Evolutionary conservation across 2,329 filamentous ascomycete species (phyloP).

Genomic region (Penicillium nordicum): DNA sequence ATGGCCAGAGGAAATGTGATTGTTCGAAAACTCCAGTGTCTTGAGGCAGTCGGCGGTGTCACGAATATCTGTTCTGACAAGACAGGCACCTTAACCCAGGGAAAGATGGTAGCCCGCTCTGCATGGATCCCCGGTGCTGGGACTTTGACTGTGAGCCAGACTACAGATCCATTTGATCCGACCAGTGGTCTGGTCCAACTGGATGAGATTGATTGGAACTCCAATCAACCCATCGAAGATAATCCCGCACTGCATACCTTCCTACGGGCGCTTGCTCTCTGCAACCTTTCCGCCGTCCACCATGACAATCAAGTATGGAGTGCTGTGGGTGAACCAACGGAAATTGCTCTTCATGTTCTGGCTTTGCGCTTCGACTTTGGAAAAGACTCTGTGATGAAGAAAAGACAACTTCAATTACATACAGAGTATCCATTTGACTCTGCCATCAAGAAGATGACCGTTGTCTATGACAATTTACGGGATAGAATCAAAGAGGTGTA

Average conservation of each 20-base stretch:
- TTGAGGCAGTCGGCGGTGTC: conserved; percentile 57
- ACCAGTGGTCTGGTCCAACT: conserved; percentile 49
- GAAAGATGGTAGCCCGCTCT: conserved; percentile 60
- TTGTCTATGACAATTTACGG: conserved; percentile 49
- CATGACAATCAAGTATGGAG: conserved; percentile 48
- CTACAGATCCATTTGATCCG: conserved; percentile 54
- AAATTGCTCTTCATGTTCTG: conserved; percentile 66
- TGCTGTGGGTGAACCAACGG: conserved; percentile 62
- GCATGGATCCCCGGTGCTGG: conserved; percentile 55
- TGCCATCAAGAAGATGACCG: conserved; percentile 64
- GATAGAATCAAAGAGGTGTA: conserved; percentile 45
- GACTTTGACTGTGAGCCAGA: conserved; percentile 51
- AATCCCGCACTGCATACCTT: conserved; percentile 47
- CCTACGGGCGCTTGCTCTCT: conserved; percentile 54
- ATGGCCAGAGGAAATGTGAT: conserved; percentile 55
- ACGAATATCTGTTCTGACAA: conserved; percentile 59
- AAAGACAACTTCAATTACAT: conserved; percentile 17
- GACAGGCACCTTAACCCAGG: conserved; percentile 54
- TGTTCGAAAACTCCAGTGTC: conserved; percentile 51
- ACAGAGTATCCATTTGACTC: conserved; percentile 65
- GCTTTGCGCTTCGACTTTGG: conserved; percentile 57
- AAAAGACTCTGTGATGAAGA: conserved; percentile 44
- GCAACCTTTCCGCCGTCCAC: conserved; percentile 53
- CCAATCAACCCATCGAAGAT: conserved; percentile 23
- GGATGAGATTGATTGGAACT: conserved; percentile 31